Conservation (phyloP, 176 grass and related monocot genomes). For the Ensete glaucum region DNA sequence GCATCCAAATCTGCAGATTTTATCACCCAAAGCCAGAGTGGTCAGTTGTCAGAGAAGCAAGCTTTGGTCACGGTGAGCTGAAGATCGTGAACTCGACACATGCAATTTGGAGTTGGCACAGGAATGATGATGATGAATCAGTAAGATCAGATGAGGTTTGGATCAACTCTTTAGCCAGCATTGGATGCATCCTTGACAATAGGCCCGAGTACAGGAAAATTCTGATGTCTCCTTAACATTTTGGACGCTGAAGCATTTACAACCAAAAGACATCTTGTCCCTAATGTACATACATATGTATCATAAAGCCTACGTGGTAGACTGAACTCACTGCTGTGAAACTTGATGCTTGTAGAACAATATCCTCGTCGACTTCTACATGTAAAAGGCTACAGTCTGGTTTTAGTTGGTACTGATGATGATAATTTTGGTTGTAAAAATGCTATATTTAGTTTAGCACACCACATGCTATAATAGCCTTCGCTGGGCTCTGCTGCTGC, state of each 20-base stretch:
- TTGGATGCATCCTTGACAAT: slow-evolving; percentile 35
- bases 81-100: slow-evolving; percentile 58
- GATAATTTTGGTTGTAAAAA: no score
- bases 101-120: slow-evolving; percentile 85
- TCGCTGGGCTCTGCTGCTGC: no score
- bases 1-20: slow-evolving; percentile 35
- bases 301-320: no score
- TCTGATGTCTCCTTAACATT: slow-evolving; percentile 48
- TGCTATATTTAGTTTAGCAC: no score
- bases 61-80: slow-evolving; percentile 87
- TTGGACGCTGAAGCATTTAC: neutral
- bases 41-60: slow-evolving; percentile 88
- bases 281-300: neutral
- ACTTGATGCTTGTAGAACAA: neutral
- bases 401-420: no score
- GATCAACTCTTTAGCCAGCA: slow-evolving; percentile 60
- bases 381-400: no score
- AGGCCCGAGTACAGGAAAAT: slow-evolving; percentile 46
- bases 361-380: no score
- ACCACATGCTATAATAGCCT: no score
- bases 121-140: slow-evolving; percentile 61
- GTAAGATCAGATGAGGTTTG: slow-evolving; percentile 72
- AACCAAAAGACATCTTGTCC: neutral
- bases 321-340: neutral
- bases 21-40: slow-evolving; percentile 57